A percentile compares a stretch with the other conserved stretches of the same genome.
Conservation (phyloP, 2,329 filamentous ascomycete genomes). For the Xenosphaeropsis pyriputrescens region DNA sequence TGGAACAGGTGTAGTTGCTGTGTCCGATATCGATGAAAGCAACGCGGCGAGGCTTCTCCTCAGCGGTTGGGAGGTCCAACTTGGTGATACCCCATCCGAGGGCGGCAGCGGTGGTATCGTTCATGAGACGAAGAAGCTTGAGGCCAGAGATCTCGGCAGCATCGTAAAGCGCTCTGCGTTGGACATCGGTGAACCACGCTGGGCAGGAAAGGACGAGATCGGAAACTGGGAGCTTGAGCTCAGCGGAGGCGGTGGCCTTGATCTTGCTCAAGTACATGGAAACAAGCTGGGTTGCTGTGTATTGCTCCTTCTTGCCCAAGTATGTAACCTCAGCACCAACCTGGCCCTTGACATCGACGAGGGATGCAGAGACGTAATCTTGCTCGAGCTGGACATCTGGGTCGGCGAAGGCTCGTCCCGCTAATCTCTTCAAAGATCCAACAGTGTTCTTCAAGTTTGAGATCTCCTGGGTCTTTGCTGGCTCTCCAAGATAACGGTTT, state of each 20-base stretch:
- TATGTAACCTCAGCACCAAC: constrained; percentile 91
- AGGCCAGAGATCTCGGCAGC: constrained; percentile 87
- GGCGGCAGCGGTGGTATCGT: constrained; percentile 92
- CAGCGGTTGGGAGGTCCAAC: constrained; percentile 72
- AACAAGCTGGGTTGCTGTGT: constrained; percentile 84
- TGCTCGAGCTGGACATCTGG: constrained; percentile 90
- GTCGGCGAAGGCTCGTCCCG: constrained; percentile 73
- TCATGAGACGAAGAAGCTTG: constrained; percentile 87
- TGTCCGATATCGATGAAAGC: constrained; percentile 91
- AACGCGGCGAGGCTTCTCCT: constrained; percentile 86
- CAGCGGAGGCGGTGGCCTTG: constrained; percentile 71
- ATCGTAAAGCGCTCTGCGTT: constrained; percentile 80
- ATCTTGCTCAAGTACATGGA: constrained; percentile 96
- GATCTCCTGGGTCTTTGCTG: constrained; percentile 96
- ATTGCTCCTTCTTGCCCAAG: constrained; percentile 87
- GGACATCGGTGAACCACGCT: constrained; percentile 91
- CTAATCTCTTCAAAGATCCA: constrained; percentile 79
- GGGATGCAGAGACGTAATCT: constrained; percentile 70
- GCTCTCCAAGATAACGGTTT: constrained; percentile 83
- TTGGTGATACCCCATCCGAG: constrained; percentile 98
- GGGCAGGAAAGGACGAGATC: constrained; percentile 92
- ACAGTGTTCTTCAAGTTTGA: constrained; percentile 99
- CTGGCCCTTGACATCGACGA: constrained; percentile 85
- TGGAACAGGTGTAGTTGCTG: constrained; percentile 86
- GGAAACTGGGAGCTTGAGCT: constrained; percentile 81